Conservation (phyloP, 2,329 filamentous ascomycete genomes). For the Neonectria sp. region DNA sequence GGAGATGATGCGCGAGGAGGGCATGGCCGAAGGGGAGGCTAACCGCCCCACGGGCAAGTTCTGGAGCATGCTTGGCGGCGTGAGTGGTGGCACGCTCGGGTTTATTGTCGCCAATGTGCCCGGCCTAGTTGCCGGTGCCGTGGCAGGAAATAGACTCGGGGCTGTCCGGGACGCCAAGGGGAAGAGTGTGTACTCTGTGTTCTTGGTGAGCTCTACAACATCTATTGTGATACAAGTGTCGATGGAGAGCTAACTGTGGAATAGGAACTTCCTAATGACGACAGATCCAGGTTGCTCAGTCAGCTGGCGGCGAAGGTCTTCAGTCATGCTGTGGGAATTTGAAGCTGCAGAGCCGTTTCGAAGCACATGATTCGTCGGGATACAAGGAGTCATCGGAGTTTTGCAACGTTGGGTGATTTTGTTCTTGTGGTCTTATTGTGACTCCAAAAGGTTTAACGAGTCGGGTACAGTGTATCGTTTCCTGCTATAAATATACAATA, state of each 20-base stretch:
- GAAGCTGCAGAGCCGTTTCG: slow-evolving; percentile 13
- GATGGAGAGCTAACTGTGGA: slow-evolving; percentile 24
- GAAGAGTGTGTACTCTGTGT: slow-evolving; percentile 96
- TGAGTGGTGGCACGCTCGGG: slow-evolving; percentile 90
- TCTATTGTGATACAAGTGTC: not conserved
- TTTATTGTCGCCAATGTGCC: slow-evolving; percentile 97
- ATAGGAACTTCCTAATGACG: slow-evolving; percentile 84
- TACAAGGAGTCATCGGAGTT: slow-evolving; percentile 30
- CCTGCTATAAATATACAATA: not conserved
- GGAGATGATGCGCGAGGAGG: slow-evolving; percentile 90
- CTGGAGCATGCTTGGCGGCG: slow-evolving; percentile 88
- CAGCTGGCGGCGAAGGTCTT: slow-evolving; percentile 91
- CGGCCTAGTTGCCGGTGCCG: slow-evolving; percentile 88
- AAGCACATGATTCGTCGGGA: slow-evolving; percentile 7
- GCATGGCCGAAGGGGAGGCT: slow-evolving; percentile 80
- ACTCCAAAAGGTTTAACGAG: not conserved
- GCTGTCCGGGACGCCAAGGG: slow-evolving; percentile 90
- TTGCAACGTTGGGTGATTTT: not conserved
- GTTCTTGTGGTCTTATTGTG: not conserved
- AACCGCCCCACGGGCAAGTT: slow-evolving; percentile 78
- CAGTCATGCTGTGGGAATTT: slow-evolving; percentile 79
- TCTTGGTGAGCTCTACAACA: slow-evolving; percentile 65
- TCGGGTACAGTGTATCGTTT: not conserved
- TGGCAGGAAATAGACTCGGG: slow-evolving; percentile 93
- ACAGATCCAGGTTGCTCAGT: slow-evolving; percentile 85